phyloP scores from a whole-genome alignment of 495 filamentous ascomycete species.

The Choiromyces venosus region DNA sequence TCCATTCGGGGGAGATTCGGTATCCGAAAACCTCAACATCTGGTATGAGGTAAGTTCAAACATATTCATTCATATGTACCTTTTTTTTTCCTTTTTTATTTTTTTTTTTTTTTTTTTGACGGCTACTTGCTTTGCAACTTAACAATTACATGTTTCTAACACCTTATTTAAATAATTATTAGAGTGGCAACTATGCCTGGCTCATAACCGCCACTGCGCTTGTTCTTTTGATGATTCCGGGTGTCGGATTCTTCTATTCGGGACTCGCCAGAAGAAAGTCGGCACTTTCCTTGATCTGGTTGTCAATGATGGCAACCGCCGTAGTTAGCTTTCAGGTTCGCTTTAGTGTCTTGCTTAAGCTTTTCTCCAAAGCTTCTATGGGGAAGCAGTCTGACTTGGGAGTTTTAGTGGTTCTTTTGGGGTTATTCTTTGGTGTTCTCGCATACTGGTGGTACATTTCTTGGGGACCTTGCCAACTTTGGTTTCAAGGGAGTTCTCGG shows the following conservation, averaged over 20 bases:
- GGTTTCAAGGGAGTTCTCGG: slow-evolving; percentile 77
- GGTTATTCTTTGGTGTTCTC: slow-evolving; percentile 93
- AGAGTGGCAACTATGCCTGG: slow-evolving; percentile 90
- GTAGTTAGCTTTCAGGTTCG: slow-evolving; percentile 73
- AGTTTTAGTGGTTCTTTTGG: slow-evolving; percentile 86
- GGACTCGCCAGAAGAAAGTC: slow-evolving; percentile 96
- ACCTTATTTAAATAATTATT: neutral
- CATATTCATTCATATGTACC: neutral
- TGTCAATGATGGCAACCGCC: slow-evolving; percentile 90
- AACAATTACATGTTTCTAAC: slow-evolving; percentile 12
- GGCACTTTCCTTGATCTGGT: slow-evolving; percentile 88
- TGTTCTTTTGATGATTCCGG: slow-evolving; percentile 96
- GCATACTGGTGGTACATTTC: slow-evolving; percentile 71
- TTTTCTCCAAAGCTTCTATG: slow-evolving; percentile 4
- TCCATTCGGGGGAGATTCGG: slow-evolving; percentile 66
- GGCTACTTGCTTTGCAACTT: neutral
- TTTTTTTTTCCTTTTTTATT: neutral
- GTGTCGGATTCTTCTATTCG: slow-evolving; percentile 97
- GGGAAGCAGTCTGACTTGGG: slow-evolving; percentile 4
- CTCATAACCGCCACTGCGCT: slow-evolving; percentile 81
- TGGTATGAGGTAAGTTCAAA: slow-evolving; percentile 64
- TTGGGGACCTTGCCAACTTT: slow-evolving; percentile 81
- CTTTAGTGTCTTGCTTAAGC: neutral
- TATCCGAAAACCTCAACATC: slow-evolving; percentile 69
- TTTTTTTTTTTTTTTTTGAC: neutral